Evolutionary conservation across 2,329 filamentous ascomycete genomes (phyloP), one percentile per base, ranked within the genome.

Genomic region (Cladosporium sp.): DNA sequence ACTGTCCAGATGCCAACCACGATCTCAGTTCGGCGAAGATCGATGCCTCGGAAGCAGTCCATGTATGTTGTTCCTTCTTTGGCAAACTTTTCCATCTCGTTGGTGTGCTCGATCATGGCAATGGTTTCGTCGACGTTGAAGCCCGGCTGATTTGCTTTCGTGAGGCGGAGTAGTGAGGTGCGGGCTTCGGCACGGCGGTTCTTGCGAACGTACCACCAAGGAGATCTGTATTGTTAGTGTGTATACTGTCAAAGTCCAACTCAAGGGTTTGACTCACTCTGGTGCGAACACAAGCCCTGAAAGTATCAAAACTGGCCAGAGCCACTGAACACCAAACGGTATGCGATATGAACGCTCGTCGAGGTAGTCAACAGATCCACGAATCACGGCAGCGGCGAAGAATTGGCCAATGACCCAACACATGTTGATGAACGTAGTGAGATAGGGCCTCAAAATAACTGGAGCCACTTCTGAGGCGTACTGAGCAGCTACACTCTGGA

Each of bases 51-150:
- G 71, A 81, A 79, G 68, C 75, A 78, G 55, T 80, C 77, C 47
- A 59, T 64, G 65, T 69, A 71, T 15, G 75, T 58, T 8, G 62
- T 65, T 8, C 54, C 54, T 26, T 65, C 52, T 34, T 65, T 68
- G 47, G 71, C 60, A 11, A 63, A 14, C 38, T 28, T 63, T 26
- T 65, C 62, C 30, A 65, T 65, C 36, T 58, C 62, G 38, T 65
- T 92, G 0, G 92, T 96, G 74, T 94, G 91, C 1, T 92, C 87
- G 90, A 96, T 95, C 91, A 96, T 93, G 72, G 91, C 90, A 52
- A 96, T 83, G 0, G 91, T 94, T 78, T 94, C 91, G 68, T 95
- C 90, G 10, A 90, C 85, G 72, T 94, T 89, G 84, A 63, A 63
- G 49, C 41, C n/a, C 8, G 60, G 24, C 49, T 63, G 60, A 34